Percentiles rank a stretch among this genome's conserved stretches.
phyloP scores from a whole-genome alignment of 179 eudicot species.

The Beta macrorhiza region DNA sequence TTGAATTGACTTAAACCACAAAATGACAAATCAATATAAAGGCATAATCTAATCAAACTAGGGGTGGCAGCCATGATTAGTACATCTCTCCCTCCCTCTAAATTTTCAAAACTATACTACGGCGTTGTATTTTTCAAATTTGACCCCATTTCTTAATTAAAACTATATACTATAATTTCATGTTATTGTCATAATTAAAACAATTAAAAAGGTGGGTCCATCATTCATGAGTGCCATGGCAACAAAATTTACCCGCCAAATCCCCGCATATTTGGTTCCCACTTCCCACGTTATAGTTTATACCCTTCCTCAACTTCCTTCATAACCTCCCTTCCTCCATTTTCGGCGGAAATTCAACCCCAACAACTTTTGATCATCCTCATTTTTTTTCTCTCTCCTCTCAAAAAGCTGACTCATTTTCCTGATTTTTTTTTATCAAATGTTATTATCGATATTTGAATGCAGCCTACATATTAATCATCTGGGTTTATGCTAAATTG shows the following conservation, averaged over 20 bases:
- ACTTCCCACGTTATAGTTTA: slow-evolving; percentile 27
- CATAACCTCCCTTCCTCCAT: slow-evolving; percentile 20
- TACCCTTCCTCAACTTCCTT: not conserved
- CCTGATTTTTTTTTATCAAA: not conserved
- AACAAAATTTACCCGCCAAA: slow-evolving; percentile 30
- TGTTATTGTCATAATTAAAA: not conserved
- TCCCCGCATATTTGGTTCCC: slow-evolving; percentile 16
- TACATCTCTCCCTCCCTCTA: no score
- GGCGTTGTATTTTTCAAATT: not conserved
- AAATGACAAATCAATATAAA: not conserved
- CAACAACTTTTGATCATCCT: not conserved
- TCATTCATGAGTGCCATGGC: not conserved
- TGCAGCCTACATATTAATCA: not conserved
- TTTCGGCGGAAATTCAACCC: slow-evolving; percentile 16
- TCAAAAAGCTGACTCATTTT: slow-evolving; percentile 18
- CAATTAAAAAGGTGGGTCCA: not conserved
- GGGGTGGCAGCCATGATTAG: slow-evolving; percentile 1
- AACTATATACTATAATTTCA: not conserved
- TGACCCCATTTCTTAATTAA: not conserved
- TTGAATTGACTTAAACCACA: not conserved
- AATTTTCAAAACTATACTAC: no score
- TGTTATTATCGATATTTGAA: not conserved
- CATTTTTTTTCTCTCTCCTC: not conserved
- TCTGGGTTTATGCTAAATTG: slow-evolving; percentile 10
- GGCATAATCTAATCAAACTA: not conserved